Base-by-base conservation (phyloP, 371 early-diverging fungal genomes). In the Apophysomyces elegans region DNA sequence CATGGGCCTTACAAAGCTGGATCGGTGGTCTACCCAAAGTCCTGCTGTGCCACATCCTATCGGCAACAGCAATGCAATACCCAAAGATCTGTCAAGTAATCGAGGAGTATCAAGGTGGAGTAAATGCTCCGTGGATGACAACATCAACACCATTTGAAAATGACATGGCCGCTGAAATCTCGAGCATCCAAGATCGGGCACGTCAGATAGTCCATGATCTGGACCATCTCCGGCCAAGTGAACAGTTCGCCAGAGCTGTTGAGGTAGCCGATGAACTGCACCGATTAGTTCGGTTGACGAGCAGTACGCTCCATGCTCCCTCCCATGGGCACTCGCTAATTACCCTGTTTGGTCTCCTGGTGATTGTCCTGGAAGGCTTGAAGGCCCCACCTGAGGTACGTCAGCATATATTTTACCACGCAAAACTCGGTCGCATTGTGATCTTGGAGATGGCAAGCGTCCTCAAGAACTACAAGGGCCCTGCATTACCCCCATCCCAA, bases 351-450 rank as follows among this genome's bases (percentile, higher is more conserved):
- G 73, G 67, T 7, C 32, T 80, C 1, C 58, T 77, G 36, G 45
- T 73, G 5, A 60, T 80, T 32, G 73, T 73, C 7, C 70, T 75
- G 39, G 69, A 76, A 46, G 62, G 68, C n/a, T 50, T 80, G 8
- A 50, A 54, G 16, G 70, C 78, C 13, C 74, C 80, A 11, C 47
- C 72, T 36, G 78, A 76, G 50, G 73, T 80, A 14, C 74, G 78
- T 18, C 78, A 76, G 35, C 78, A 80, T 66, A 37, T 77, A 1
- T 77, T 77, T 59, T 70, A 74, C 39, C 72, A 76, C 26, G 67
- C 67, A 16, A 80, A 80, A 54, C 64, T 77, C 21, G 80, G 80
- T 18, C 70, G 80, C 44, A 58, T 61, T 11, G 58, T 77, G 12
- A 72, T 77, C 7, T 68, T 80, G 38, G 80, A 80, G 63, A 67